Percentiles rank a stretch among this genome's conserved stretches.
Conservation (phyloP, 1,139 yeast species). For the Diutina mesorugosa region DNA sequence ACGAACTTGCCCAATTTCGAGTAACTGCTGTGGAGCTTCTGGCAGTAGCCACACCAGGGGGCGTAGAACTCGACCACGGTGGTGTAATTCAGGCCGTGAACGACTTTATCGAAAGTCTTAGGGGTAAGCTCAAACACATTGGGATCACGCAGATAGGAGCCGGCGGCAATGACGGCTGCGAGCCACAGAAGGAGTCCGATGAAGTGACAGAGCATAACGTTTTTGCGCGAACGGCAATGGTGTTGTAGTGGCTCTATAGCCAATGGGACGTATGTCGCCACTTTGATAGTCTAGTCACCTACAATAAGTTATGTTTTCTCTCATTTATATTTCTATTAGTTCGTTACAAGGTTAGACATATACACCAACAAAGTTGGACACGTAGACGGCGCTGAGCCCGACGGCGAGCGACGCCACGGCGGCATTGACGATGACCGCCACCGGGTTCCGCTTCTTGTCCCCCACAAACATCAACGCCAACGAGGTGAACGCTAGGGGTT, state of each 20-base stretch:
- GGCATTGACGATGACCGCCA: conserved; percentile 18
- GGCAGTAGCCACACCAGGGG: conserved; percentile 91
- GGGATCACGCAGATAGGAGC: conserved; percentile 26
- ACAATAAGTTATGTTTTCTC: too few relatives aligned
- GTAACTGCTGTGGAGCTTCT: conserved; percentile 42
- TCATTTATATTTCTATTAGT: background rate
- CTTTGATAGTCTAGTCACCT: too few relatives aligned
- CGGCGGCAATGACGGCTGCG: conserved; percentile 4
- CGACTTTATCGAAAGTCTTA: conserved; percentile 48
- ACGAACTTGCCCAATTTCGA: conserved; percentile 51
- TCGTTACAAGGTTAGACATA: background rate
- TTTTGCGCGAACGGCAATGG: background rate
- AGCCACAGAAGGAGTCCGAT: background rate
- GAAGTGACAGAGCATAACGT: background rate
- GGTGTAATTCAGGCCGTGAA: conserved; percentile 60
- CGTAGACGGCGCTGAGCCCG: conserved; percentile 24
- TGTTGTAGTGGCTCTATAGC: too few relatives aligned
- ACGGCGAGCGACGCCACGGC: conserved; percentile 25
- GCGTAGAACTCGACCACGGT: conserved; percentile 88
- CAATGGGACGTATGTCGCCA: background rate
- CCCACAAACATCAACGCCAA: conserved; percentile 15
- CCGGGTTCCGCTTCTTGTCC: conserved; percentile 18
- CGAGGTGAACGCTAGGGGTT: conserved; percentile 19
- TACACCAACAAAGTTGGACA: conserved; percentile 34
- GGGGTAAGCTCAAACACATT: conserved; percentile 47